Base-by-base conservation (phyloP, 2,329 filamentous ascomycete species). In the Didymella segeticola region DNA sequence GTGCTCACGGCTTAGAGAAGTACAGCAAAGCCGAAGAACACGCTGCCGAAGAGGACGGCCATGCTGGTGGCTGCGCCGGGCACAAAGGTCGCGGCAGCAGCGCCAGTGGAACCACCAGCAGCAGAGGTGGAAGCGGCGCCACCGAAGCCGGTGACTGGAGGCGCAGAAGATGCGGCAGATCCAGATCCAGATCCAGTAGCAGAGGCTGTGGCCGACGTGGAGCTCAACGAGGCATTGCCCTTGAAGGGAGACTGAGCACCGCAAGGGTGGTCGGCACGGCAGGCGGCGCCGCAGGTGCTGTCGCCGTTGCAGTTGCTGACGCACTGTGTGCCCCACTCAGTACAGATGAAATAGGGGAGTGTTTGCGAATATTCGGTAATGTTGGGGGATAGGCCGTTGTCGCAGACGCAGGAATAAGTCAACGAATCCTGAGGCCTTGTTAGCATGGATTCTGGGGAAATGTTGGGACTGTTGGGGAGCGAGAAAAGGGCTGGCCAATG, bases 281-380 rank as follows among this genome's bases (percentile, higher is more conserved):
- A 54, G 49, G 65, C 71, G 60, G 47, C 27, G 26, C 15, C 73
- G 71, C 89, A 92, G n/a, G 66, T 58, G 63, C 81, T 80, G 74
- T 87, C 79, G 59, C 76, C 71, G 27, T 75, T 78, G 75, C 89
- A 92, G 53, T 57, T 74, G 2, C 61, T 68, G 11, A 89, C 86
- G 72, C 89, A 91, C 75, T 91, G 84, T 71, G 79, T 85, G 64
- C 85, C 87, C 82, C 83, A 91, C 75, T 89, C 82, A 39, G 81
- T 82, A 82, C 90, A 95, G 65, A 86, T 82, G 77, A 87, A 90
- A 82, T 86, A 93, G 27, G 90, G 90, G 22, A 95, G 80, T 1
- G 90, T 93, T 64, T 91, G 82, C 17, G 87, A 88, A 82, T 89
- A 95, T 75, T 93, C 83, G 67, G 87, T 85, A 42, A 90, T 77